These are phyloP conservation scores for Cercis canadensis DNA, from an alignment of 306 rosid genomes.

Conservation along the genomic window DNA sequence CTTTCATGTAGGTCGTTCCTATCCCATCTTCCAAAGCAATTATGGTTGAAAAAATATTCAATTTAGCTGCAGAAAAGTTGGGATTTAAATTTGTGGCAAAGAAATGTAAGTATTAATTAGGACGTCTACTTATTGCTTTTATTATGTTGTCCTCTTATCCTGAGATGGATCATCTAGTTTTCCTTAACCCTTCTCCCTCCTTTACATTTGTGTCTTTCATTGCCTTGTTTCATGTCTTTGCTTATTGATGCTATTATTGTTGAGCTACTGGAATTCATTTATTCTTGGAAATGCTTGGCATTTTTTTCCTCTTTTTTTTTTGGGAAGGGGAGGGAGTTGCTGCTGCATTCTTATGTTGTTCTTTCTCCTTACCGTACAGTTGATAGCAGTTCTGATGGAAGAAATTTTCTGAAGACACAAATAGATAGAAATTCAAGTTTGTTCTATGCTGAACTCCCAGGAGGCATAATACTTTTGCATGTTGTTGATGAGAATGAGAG, in stretches of 20 bases:
- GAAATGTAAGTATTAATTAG: conserved; percentile 57
- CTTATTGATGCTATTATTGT: conserved; percentile 16
- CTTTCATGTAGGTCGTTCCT: conserved; percentile 76
- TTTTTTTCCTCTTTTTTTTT: too few relatives aligned
- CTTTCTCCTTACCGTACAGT: conserved; percentile 56
- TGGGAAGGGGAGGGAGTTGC: neutral
- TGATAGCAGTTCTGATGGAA: conserved; percentile 66
- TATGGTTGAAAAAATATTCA: conserved; percentile 70
- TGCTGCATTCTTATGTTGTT: conserved; percentile 39
- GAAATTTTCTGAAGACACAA: conserved; percentile 72
- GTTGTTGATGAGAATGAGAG: conserved; percentile 69
- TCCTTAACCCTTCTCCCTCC: conserved; percentile 14
- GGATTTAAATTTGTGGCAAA: conserved; percentile 66
- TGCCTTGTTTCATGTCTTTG: conserved; percentile 32
- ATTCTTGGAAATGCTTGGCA: conserved; percentile 11
- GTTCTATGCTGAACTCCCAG: conserved; percentile 86
- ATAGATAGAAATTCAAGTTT: conserved; percentile 66
- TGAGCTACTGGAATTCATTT: conserved; percentile 14
- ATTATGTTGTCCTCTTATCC: neutral
- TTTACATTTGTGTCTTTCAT: conserved; percentile 27
- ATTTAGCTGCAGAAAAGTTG: conserved; percentile 84
- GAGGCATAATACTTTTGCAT: conserved; percentile 70
- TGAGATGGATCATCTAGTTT: conserved; percentile 28
- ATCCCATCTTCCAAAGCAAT: conserved; percentile 76
- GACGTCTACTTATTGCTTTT: conserved; percentile 17